These are phyloP conservation scores for Suhomyces chickasaworum DNA, from an alignment of 1,139 yeast genomes.

Conservation along the genomic window DNA sequence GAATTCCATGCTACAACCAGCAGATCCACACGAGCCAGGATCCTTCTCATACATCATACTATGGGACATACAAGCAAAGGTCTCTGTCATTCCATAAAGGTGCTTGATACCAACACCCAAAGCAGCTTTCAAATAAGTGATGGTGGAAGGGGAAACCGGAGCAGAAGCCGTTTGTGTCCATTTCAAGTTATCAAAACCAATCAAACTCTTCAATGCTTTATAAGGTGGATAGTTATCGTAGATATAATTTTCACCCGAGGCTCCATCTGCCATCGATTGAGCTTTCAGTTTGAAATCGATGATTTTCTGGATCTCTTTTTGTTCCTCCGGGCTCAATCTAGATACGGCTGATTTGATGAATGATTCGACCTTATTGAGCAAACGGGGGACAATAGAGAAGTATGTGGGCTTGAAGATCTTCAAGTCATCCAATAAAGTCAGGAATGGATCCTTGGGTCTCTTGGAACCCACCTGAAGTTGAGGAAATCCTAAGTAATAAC, in stretches of 20 bases:
- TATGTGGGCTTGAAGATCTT: slow-evolving; percentile 33
- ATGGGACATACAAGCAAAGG: slow-evolving; percentile 20
- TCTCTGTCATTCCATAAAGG: slow-evolving; percentile 25
- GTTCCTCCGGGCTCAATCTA: slow-evolving; percentile 6
- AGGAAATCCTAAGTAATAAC: slow-evolving; percentile 48
- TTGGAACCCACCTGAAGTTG: slow-evolving; percentile 23
- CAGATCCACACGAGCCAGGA: slow-evolving; percentile 24
- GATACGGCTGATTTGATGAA: slow-evolving; percentile 17
- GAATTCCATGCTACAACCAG: slow-evolving; percentile 8
- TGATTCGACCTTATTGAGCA: slow-evolving; percentile 39
- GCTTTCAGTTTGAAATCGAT: slow-evolving; percentile 17
- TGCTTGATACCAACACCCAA: slow-evolving; percentile 23
- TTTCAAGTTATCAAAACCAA: slow-evolving; percentile 23
- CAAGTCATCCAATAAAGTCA: slow-evolving; percentile 30
- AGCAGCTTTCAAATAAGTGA: slow-evolving; percentile 22
- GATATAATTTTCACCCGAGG: slow-evolving; percentile 13
- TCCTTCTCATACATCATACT: slow-evolving; percentile 17
- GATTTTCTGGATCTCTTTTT: slow-evolving; percentile 13
- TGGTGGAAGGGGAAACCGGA: slow-evolving; percentile 22
- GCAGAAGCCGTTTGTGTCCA: slow-evolving; percentile 28
- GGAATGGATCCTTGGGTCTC: slow-evolving; percentile 18
- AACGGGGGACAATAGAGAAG: slow-evolving; percentile 42
- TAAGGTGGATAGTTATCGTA: slow-evolving; percentile 17
- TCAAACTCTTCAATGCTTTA: slow-evolving; percentile 13
- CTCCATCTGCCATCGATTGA: slow-evolving; percentile 18